These are phyloP conservation scores for Chlorella sp. DNA, from an alignment of 139 green algal species.

Conservation along the genomic window DNA sequence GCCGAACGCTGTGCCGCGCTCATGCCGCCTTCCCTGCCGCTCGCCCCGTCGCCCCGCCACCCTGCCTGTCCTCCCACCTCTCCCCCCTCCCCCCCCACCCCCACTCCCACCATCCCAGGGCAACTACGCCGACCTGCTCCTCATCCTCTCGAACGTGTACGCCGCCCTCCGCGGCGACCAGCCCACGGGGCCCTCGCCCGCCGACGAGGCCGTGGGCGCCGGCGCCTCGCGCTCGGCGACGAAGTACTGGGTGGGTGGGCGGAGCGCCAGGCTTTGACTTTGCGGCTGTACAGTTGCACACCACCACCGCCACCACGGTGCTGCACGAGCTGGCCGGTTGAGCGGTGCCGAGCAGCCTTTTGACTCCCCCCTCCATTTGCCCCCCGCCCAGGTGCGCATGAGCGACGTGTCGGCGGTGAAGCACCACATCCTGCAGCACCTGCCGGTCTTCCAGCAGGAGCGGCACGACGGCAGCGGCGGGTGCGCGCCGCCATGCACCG, in stretches of 20 bases:
- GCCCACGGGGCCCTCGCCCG: conserved; percentile 27
- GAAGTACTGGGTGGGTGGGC: conserved; percentile 99
- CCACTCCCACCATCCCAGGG: conserved; percentile 43
- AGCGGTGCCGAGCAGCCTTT: too few species aligned
- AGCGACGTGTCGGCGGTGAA: conserved; percentile 90
- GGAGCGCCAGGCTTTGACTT: too few species aligned
- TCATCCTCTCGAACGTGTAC: conserved; percentile 83
- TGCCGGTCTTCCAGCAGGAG: conserved; percentile 97
- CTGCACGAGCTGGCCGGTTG: too few species aligned
- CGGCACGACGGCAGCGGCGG: too few species aligned
- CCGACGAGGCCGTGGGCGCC: background rate
- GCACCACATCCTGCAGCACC: conserved; percentile 88
- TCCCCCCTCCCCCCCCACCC: background rate
- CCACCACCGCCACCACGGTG: too few species aligned
- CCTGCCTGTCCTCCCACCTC: background rate
- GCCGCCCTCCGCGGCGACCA: conserved; percentile 81
- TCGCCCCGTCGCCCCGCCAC: background rate
- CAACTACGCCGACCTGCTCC: conserved; percentile 89
- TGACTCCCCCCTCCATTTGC: too few species aligned
- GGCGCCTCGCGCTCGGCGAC: conserved; percentile 72
- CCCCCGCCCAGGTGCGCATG: too few species aligned
- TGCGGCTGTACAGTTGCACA: too few species aligned
- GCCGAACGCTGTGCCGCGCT: too few species aligned
- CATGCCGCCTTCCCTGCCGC: background rate
- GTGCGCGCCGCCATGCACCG: too few species aligned